Evolutionary conservation across 169 alveolate genomes (phyloP).

Genomic region (Plasmodium falciparum): DNA sequence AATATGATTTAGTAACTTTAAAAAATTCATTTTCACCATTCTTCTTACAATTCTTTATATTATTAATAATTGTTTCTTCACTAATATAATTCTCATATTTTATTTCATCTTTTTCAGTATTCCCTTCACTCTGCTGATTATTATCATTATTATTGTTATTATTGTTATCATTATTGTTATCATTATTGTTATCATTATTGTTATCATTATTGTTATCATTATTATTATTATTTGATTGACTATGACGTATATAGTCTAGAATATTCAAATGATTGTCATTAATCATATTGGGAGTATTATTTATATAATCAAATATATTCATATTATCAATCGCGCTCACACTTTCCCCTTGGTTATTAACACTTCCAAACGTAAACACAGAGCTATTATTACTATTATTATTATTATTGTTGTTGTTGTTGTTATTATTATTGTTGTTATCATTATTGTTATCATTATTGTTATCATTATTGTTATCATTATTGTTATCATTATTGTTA

Average conservation of each 20-base stretch:
- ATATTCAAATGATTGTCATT: constrained; percentile 10
- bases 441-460: not conserved
- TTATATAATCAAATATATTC: constrained; percentile 41
- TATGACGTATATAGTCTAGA: constrained; percentile 1
- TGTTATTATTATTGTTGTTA: not conserved
- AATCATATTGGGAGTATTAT: constrained; percentile 5
- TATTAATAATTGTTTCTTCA: constrained; percentile 49
- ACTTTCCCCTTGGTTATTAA: constrained; percentile 3
- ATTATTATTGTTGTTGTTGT: not conserved
- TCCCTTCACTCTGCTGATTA: not conserved
- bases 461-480: not conserved
- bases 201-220: constrained; percentile 1
- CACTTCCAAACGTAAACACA: not conserved
- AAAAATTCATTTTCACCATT: constrained; percentile 53
- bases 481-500: not conserved
- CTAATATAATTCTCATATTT: constrained; percentile 43
- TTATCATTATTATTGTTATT: constrained; percentile 4
- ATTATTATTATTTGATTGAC: not conserved
- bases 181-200: not conserved
- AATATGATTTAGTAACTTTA: constrained; percentile 44
- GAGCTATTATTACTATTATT: not conserved
- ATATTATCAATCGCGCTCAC: constrained; percentile 11
- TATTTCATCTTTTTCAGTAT: constrained; percentile 13
- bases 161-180: not conserved
- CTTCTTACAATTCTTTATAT: constrained; percentile 53